Evolutionary conservation across 2,329 filamentous ascomycete species (phyloP), one percentile per base, ranked within the genome.

Genomic region (Fusarium denticulatum): DNA sequence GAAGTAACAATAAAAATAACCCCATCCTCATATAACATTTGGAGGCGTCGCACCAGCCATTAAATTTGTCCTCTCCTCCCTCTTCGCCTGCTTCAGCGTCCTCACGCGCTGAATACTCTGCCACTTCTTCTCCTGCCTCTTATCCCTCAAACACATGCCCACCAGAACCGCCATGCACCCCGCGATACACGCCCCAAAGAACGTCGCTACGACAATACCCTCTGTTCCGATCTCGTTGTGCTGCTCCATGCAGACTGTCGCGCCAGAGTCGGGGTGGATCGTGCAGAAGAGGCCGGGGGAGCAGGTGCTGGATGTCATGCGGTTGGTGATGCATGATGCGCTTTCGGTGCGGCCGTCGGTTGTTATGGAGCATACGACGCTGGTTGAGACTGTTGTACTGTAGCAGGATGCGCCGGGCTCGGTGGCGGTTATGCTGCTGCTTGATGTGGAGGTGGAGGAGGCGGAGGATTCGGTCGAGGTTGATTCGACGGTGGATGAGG

Each of bases 251-350:
- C 68, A 71, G 4, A 71, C 67, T 1, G 61, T 52, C 1, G 46
- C 26, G 7, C 68, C 68, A 5, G 68, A 71, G 26, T 43, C 60
- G 8, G 67, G 67, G 7, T 71, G 67, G 1, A 32, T 62, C 9
- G 53, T 28, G 26, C 68, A 71, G 20, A 71, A 28, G 7, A 71
- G 56, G 3, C 67, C 68, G 0, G 68, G 68, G 0, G 68, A 15
- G 26, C 68, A 71, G 0, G 68, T 67, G 40, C 68, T 71, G 7
- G 68, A 71, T 1, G 67, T 71, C 49, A 71, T 57, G 14, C 24
- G 59, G 39, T 52, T 60, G 7, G 68, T 67, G 22, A 61, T 67
- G 45, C 68, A 71, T 0, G 68, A 39, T 0, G 39, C 43, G 13
- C 67, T 67, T 26, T 71, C 39, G 36, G 68, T 71, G 6, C 28